Evolutionary conservation across 768 basidiomycete species (phyloP), one percentile per base, ranked within the genome.

Genomic region (Pleurotus salmoneostramineus): DNA sequence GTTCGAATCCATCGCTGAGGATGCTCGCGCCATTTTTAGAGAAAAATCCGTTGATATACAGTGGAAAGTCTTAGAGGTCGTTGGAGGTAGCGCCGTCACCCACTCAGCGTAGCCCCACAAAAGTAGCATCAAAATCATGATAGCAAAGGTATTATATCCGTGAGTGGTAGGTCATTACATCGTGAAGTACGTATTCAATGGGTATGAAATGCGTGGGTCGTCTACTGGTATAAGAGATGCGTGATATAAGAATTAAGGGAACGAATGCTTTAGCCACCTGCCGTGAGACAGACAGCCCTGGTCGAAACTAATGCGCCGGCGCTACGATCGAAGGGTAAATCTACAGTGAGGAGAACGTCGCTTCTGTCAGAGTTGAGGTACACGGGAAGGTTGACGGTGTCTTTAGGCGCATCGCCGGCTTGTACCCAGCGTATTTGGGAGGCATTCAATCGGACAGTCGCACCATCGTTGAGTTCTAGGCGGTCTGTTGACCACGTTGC

Each of bases 351-450:
- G 66, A 98, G 74, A 35, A 96, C 91, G 65, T 94, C 92, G 68
- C 85, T 89, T 51, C 95, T 83, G 73, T 93, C 90, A 62, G 81
- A 78, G 72, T 98, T 97, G 68, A 98, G 82, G 71, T 97, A 98
- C 45, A 97, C 91, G 0, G 95, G 96, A 17, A 98, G 75, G 62
- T 87, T 90, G 65, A 95, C 90, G 17, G 45, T 27, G 52, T 67
- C 66, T 36, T 66, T 66, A 14, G 73, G 55, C 4, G 69, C 64
- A 36, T 78, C 79, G 40, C 79, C 74, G 6, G 72, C 69, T 67
- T 93, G 89, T 2, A 89, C 83, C 95, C 95, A 98, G 51, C 88
- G 83, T 45, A 98, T 77, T 68, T 94, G 93, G 6, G 91, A 95
- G 21, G 93, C 81, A 54, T 83, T 83, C 48, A 96, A 75, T 43